Conservation (phyloP, 805 yeast species). For the Wickerhamomyces bovis region DNA sequence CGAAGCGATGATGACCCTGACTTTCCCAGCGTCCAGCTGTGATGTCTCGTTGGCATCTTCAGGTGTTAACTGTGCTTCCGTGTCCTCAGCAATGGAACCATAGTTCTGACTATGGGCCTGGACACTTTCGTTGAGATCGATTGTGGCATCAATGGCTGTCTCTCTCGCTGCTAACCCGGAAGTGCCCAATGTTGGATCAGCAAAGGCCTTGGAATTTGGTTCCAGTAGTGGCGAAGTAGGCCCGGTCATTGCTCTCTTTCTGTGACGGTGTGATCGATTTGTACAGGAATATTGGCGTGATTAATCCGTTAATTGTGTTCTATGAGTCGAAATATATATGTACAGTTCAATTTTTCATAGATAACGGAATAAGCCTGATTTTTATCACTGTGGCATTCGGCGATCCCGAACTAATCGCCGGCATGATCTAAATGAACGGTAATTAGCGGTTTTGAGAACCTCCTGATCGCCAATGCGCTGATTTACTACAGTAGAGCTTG, state of each 20-base stretch:
- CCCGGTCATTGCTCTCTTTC: background rate
- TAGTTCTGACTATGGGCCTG: background rate
- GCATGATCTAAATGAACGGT: too few species aligned
- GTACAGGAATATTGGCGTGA: too few species aligned
- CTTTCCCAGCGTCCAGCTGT: background rate
- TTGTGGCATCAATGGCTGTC: conserved; percentile 1
- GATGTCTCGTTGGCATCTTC: background rate
- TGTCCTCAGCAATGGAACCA: conserved; percentile 2
- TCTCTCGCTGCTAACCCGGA: conserved; percentile 9
- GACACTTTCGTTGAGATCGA: background rate
- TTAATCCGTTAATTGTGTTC: too few species aligned
- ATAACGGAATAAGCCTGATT: too few species aligned
- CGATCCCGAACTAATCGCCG: too few species aligned
- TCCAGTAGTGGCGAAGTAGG: conserved; percentile 6
- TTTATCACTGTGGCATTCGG: too few species aligned
- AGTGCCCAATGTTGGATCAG: conserved; percentile 7
- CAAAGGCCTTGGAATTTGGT: conserved; percentile 9
- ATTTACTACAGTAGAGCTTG: background rate
- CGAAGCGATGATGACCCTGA: conserved; percentile 27
- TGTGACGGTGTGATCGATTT: too few species aligned
- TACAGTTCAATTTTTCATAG: too few species aligned
- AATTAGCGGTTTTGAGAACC: too few species aligned
- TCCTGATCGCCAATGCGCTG: too few species aligned
- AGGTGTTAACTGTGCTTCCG: background rate
- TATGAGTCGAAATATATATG: too few species aligned